A percentile compares a stretch with the other conserved stretches of the same genome.
These are phyloP conservation scores for Sporobolomyces roseus DNA, from an alignment of 768 basidiomycete genomes.

Conservation along the genomic window DNA sequence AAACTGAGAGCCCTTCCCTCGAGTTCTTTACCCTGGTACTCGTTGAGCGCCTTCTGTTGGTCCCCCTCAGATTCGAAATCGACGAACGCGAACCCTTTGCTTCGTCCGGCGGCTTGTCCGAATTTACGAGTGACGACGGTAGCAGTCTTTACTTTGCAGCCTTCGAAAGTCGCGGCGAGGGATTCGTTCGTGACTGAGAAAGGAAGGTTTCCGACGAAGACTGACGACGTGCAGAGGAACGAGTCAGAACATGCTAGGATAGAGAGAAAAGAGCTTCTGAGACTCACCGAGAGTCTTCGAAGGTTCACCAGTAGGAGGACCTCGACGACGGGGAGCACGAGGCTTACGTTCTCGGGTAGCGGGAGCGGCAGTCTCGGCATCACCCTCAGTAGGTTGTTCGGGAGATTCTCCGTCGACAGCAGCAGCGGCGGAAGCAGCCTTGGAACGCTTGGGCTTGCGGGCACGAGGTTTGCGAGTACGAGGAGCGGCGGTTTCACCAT, in stretches of 20 bases:
- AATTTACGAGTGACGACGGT: constrained; percentile 82
- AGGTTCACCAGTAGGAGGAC: constrained; percentile 74
- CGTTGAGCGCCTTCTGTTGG: constrained; percentile 84
- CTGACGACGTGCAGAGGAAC: background rate
- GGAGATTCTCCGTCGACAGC: constrained; percentile 1
- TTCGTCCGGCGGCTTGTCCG: constrained; percentile 70
- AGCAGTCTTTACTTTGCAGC: constrained; percentile 74
- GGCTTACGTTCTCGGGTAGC: constrained; percentile 48
- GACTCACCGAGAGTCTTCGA: constrained; percentile 59
- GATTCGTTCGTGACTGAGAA: constrained; percentile 81
- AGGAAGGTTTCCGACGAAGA: constrained; percentile 97
- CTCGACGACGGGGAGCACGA: constrained; percentile 60
- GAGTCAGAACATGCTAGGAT: background rate
- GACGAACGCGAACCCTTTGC: constrained; percentile 97
- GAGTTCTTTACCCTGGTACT: constrained; percentile 80
- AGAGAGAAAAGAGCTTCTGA: background rate
- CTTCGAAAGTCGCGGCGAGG: constrained; percentile 76
- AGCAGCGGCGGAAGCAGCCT: constrained; percentile 26
- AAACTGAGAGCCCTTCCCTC: constrained; percentile 81
- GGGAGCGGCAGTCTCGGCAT: constrained; percentile 53
- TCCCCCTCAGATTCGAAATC: constrained; percentile 84
- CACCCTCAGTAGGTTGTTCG: background rate
- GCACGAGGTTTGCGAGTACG: constrained; percentile 22
- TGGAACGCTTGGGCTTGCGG: constrained; percentile 32
- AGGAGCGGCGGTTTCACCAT: constrained; percentile 5